Percentiles rank a stretch among this genome's conserved stretches.
Evolutionary conservation across 192 early-diverging fungal genomes (phyloP).

Genomic region (Chytriomyces sp.): DNA sequence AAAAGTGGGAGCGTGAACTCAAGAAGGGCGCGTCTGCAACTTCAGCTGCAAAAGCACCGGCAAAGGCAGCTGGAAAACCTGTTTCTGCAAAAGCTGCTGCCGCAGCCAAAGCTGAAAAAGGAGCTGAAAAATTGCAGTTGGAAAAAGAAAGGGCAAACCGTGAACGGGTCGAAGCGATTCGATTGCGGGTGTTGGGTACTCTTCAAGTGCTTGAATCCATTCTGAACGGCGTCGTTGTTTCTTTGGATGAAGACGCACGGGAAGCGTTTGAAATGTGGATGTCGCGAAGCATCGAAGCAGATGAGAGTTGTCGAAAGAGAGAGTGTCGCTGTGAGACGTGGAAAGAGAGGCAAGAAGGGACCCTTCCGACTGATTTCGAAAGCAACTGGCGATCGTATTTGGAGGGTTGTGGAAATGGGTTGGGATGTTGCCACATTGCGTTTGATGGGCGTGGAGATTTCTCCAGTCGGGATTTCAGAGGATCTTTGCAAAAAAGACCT

Average conservation of each 20-base stretch:
- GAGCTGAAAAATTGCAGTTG: constrained; percentile 70
- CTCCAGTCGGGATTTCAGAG: constrained; percentile 27
- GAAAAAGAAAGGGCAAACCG: constrained; percentile 78
- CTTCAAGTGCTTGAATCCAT: constrained; percentile 72
- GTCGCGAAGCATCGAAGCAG: constrained; percentile 50
- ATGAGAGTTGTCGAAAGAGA: constrained; percentile 51
- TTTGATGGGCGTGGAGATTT: constrained; percentile 41
- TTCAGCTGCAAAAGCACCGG: constrained; percentile 19
- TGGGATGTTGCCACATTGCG: constrained; percentile 44
- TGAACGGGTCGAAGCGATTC: constrained; percentile 60
- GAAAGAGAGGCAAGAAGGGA: constrained; percentile 23
- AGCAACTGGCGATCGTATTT: constrained; percentile 20
- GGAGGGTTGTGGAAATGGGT: constrained; percentile 25
- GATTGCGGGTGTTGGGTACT: constrained; percentile 60
- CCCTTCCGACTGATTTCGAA: constrained; percentile 52
- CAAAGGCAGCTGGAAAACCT: constrained; percentile 11
- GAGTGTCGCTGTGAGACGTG: constrained; percentile 35
- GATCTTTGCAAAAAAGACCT: too few species aligned
- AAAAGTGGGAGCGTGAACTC: constrained; percentile 70
- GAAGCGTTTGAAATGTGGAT: too few species aligned
- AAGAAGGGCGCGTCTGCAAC: constrained; percentile 59
- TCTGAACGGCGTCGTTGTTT: constrained; percentile 60
- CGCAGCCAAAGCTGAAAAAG: constrained; percentile 75
- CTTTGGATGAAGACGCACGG: constrained; percentile 61
- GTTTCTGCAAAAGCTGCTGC: constrained; percentile 52